Evolutionary conservation across 495 filamentous ascomycete genomes (phyloP), one percentile per base, ranked within the genome.

Genomic region (Thozetella sp.): DNA sequence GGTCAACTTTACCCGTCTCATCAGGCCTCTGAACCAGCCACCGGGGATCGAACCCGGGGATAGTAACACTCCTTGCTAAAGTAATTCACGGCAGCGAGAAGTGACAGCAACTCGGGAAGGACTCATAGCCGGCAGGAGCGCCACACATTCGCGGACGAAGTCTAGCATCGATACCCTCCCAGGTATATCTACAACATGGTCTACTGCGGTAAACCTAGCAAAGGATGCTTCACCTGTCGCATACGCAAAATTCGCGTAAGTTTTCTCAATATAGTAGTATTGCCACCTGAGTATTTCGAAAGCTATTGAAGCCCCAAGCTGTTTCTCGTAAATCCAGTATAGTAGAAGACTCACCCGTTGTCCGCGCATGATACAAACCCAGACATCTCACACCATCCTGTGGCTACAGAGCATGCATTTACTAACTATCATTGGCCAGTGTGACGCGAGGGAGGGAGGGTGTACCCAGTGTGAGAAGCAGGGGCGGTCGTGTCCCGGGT

Each of bases 131-230:
- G n/a, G n/a, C n/a, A n/a, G n/a, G n/a, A 37, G 6, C 15, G 30
- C 30, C 30, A 37, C 30, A 37, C 30, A n/a, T 15, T 37, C 30
- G 30, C 30, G 30, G 15, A 37, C 30, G 30, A 37, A 37, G 30
- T 37, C 30, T 37, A 37, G 30, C 30, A 15, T 37, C 30, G 30
- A 37, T 37, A 37, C 15, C 30, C 30, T 37, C 30, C 30, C 30
- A 37, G 30, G 30, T 37, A 37, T 37, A 37, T 37, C 30, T 37
- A 37, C 30, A 76, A 63, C 51, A 91, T 90, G 87, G 88, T 90
- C 20, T 89, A 90, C 69, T 83, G 83, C 66, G 88, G 88, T 26
- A 90, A 88, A 62, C 87, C 87, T 63, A 89, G 86, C 62, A 86
- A 85, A 63, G 86, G 86, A 48, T 90, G 88, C 68, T 83, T 82